Base-by-base conservation (phyloP, 495 filamentous ascomycete species). In the Penicillium macrosclerotiorum region DNA sequence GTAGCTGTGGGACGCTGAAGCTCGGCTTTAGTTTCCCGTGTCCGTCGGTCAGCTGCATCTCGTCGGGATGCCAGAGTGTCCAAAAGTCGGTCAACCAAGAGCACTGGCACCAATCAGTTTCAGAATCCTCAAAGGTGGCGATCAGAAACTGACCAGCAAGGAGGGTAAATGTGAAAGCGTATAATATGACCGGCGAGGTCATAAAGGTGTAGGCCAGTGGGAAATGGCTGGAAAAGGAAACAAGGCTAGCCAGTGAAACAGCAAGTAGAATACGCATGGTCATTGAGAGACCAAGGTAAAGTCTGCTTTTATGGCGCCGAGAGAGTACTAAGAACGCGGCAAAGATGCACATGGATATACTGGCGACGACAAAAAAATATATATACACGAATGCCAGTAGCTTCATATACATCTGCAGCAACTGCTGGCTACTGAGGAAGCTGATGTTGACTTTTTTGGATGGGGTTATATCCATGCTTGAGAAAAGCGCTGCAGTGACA, bases 31-130 rank as follows among this genome's bases (percentile, higher is more conserved):
- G 47, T 45, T 62, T 59, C 51, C 51, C 60, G 57, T 55, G 51
- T 61, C 63, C 54, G 57, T 52, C 59, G 58, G 63, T 38, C 52
- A 51, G 49, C 51, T 63, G 64, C 57, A 45, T 61, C 41, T 23
- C 45, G 26, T 35, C 43, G 57, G 38, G 31, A 49, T 51, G 47
- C 51, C 14, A 57, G 54, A 45, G 42, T 48, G 54, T 69, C 68
- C 48, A 74, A 57, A 55, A 71, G 62, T 63, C 71, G 71, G 62
- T 74, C 71, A 58, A 64, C 47, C 25, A 71, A 37, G 39, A 70
- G 63, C 14, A 64, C 66, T 69, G 37, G 13, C 35, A 25, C 29
- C 53, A 44, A 47, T 68, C 13, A 62, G 55, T 35, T 47, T 7
- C 6, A 31, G 2, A 25, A 13, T 9, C 22, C 11, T 42, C 8